Conservation (phyloP, 805 yeast genomes). For the Candida tibetensis region DNA sequence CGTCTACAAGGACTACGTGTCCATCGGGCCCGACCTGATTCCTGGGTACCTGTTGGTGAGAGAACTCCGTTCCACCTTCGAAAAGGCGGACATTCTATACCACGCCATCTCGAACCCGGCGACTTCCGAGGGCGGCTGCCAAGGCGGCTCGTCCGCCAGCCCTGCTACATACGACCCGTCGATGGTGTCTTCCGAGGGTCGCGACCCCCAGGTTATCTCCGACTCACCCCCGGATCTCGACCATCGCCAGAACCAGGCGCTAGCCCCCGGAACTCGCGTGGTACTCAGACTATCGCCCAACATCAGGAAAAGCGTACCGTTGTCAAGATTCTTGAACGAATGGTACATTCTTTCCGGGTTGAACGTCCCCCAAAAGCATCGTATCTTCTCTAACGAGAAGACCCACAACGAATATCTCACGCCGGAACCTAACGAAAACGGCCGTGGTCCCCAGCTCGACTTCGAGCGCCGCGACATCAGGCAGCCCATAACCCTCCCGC, state of each 20-base stretch:
- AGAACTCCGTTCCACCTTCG: slow-evolving; percentile 13
- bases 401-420: slow-evolving; percentile 12
- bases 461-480: slow-evolving; percentile 1
- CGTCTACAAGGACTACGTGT: slow-evolving; percentile 13
- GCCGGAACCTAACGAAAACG: slow-evolving; percentile 2
- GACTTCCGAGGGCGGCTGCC: neutral
- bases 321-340: slow-evolving; percentile 31
- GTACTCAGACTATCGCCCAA: slow-evolving; percentile 27
- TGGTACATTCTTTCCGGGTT: slow-evolving; percentile 32
- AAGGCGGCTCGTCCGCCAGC: slow-evolving; percentile 5
- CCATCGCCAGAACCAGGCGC: no score
- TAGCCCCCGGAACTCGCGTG: slow-evolving; percentile 12
- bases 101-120: slow-evolving; percentile 11
- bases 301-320: slow-evolving; percentile 14
- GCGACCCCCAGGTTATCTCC: neutral
- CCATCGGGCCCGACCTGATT: slow-evolving; percentile 14
- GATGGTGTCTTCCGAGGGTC: neutral
- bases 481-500: slow-evolving; percentile 26
- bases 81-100: slow-evolving; percentile 14
- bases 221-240: no score
- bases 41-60: slow-evolving; percentile 24
- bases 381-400: slow-evolving; percentile 17
- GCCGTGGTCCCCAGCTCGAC: slow-evolving; percentile 3
- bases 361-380: slow-evolving; percentile 15
- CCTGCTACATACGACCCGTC: neutral